Percentiles rank a stretch among this genome's conserved stretches.
phyloP scores from a whole-genome alignment of 2,329 filamentous ascomycete genomes.

The Xylariaceae sp. region DNA sequence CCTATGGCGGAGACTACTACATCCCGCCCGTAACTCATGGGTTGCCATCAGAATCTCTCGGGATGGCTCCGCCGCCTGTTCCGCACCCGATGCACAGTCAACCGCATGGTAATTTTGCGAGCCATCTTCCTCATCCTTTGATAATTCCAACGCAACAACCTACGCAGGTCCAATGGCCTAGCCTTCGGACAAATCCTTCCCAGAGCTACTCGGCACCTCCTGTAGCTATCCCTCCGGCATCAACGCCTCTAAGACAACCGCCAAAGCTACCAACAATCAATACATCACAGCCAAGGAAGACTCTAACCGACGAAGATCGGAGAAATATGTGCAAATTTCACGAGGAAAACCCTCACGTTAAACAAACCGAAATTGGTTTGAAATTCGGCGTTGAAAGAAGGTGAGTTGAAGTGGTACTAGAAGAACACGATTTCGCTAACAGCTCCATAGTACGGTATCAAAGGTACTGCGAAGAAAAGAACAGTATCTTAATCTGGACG shows the following conservation, averaged over 20 bases:
- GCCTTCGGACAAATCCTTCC: slow-evolving; percentile 73
- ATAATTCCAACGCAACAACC: slow-evolving; percentile 68
- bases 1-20: slow-evolving; percentile 68
- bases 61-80: slow-evolving; percentile 62
- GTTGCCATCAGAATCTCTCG: slow-evolving; percentile 53
- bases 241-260: slow-evolving; percentile 55
- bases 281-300: slow-evolving; percentile 74
- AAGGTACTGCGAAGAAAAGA: slow-evolving; percentile 95
- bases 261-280: slow-evolving; percentile 54
- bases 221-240: slow-evolving; percentile 60
- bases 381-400: slow-evolving; percentile 97
- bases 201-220: slow-evolving; percentile 63
- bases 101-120: slow-evolving; percentile 42
- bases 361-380: slow-evolving; percentile 95
- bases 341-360: slow-evolving; percentile 84
- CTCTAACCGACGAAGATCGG: slow-evolving; percentile 87
- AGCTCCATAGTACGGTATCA: slow-evolving; percentile 80
- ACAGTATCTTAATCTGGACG: slow-evolving; percentile 84
- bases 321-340: slow-evolving; percentile 93
- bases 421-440: slow-evolving; percentile 33
- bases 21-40: slow-evolving; percentile 52
- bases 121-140: slow-evolving; percentile 65
- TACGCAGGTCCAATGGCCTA: slow-evolving; percentile 64
- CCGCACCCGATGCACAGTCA: slow-evolving; percentile 61
- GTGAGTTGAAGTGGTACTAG: slow-evolving; percentile 53